These are phyloP conservation scores for Suhomyces ambrosiae DNA, from an alignment of 1,139 yeast species.

Conservation along the genomic window DNA sequence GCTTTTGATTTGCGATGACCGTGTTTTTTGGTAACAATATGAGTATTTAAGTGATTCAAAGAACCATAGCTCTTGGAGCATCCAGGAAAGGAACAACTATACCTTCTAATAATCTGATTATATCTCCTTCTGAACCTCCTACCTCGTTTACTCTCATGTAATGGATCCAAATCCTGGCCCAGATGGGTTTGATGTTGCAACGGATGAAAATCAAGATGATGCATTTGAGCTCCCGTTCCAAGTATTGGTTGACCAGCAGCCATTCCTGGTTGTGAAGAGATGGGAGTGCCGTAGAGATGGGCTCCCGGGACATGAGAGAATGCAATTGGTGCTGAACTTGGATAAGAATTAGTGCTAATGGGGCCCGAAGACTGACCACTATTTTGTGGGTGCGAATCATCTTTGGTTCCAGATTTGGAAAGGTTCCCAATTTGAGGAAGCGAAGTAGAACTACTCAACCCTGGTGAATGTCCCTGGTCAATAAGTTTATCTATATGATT, in stretches of 20 bases:
- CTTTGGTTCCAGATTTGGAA: no score
- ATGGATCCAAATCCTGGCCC: slow-evolving; percentile 16
- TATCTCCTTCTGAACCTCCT: slow-evolving; percentile 66
- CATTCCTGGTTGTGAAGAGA: slow-evolving; percentile 9
- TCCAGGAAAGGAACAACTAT: slow-evolving; percentile 59
- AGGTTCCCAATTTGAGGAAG: no score
- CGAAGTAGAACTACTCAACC: no score
- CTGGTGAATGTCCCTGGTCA: no score
- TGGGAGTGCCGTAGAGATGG: slow-evolving; percentile 1
- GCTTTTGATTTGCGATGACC: slow-evolving; percentile 70
- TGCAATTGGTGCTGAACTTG: neutral
- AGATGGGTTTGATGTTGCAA: slow-evolving; percentile 12
- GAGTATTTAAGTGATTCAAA: slow-evolving; percentile 75
- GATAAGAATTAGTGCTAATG: neutral
- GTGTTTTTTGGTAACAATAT: slow-evolving; percentile 70
- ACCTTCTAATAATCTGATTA: slow-evolving; percentile 69
- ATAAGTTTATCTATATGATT: neutral
- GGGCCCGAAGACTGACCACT: no score
- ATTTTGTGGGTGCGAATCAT: no score
- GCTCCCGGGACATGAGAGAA: neutral
- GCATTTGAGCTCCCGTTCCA: slow-evolving; percentile 8
- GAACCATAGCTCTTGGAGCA: slow-evolving; percentile 78
- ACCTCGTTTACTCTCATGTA: slow-evolving; percentile 20
- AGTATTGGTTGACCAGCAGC: slow-evolving; percentile 12
- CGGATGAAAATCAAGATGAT: slow-evolving; percentile 10